Percentiles rank a stretch among this genome's conserved stretches.
phyloP scores from a whole-genome alignment of 1,139 yeast species.

The Sugiyamaella castrensis region DNA sequence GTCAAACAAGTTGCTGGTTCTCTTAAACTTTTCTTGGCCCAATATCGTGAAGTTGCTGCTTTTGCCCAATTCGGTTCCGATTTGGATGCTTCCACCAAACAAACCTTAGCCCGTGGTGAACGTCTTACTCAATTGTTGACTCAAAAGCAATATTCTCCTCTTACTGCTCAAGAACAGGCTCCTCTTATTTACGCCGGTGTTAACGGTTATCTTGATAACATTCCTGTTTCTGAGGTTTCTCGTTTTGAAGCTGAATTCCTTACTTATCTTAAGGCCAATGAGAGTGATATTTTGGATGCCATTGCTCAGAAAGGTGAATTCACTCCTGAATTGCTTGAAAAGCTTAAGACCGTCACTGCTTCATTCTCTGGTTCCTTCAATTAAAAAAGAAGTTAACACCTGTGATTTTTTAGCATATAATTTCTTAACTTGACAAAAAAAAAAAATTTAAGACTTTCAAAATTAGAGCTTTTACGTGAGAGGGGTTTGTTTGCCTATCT shows the following conservation, averaged over 20 bases:
- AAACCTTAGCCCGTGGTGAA: conserved; percentile 99
- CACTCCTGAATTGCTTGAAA: conserved; percentile 79
- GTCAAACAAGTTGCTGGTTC: conserved; percentile 99
- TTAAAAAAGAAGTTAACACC: conserved; percentile 23
- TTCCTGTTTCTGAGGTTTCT: conserved; percentile 83
- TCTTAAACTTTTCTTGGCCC: conserved; percentile 99
- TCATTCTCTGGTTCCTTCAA: conserved; percentile 83
- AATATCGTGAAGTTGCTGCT: conserved; percentile 99
- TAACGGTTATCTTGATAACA: conserved; percentile 93
- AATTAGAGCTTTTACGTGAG: no score
- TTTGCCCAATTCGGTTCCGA: conserved; percentile 99
- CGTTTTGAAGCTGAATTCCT: conserved; percentile 93
- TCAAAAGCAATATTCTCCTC: conserved; percentile 96
- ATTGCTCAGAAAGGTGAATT: conserved; percentile 90
- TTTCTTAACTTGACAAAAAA: no score
- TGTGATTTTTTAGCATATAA: no score
- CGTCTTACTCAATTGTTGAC: conserved; percentile 98
- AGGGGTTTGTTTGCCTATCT: no score
- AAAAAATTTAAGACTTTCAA: no score
- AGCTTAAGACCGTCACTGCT: conserved; percentile 88
- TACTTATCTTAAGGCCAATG: conserved; percentile 82
- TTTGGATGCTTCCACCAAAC: conserved; percentile 99
- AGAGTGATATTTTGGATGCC: conserved; percentile 75
- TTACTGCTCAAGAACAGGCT: conserved; percentile 98
- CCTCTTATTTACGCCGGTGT: conserved; percentile 97